A percentile compares a stretch with the other conserved stretches of the same genome.
phyloP scores from a whole-genome alignment of 2,329 filamentous ascomycete genomes.

The Pseudogymnoascus verrucosus region DNA sequence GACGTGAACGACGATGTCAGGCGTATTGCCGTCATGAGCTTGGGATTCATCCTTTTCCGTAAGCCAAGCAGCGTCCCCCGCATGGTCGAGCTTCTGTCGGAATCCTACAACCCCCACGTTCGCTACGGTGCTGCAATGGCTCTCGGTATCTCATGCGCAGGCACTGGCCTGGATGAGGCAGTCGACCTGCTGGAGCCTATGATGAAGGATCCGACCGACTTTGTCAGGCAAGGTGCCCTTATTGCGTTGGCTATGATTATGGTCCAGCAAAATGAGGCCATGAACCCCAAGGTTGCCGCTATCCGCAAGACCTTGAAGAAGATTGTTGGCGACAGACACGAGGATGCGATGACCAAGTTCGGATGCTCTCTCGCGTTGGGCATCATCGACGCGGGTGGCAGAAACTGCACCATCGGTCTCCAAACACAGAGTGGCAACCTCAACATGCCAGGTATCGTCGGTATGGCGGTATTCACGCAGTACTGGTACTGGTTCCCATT shows the following conservation, averaged over 20 bases:
- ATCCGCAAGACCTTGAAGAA: constrained; percentile 93
- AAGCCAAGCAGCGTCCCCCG: constrained; percentile 95
- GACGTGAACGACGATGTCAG: constrained; percentile 98
- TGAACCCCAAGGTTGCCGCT: constrained; percentile 91
- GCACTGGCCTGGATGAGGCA: constrained; percentile 90
- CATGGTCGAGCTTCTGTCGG: constrained; percentile 96
- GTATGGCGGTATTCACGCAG: constrained; percentile 96
- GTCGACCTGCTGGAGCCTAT: constrained; percentile 96
- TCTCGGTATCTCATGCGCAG: constrained; percentile 93
- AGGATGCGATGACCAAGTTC: constrained; percentile 99
- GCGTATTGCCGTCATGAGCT: constrained; percentile 90
- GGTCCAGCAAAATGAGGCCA: constrained; percentile 97
- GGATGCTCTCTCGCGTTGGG: constrained; percentile 88
- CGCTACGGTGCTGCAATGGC: constrained; percentile 98
- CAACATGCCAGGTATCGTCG: constrained; percentile 97
- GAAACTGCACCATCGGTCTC: constrained; percentile 95
- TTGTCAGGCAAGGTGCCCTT: constrained; percentile 91
- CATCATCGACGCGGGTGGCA: constrained; percentile 94
- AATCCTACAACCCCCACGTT: constrained; percentile 98
- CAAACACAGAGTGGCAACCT: constrained; percentile 97
- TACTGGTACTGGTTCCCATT: constrained; percentile 99
- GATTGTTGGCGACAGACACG: constrained; percentile 87
- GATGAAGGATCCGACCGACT: constrained; percentile 99
- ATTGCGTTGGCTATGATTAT: constrained; percentile 96
- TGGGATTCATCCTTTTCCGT: constrained; percentile 96